A percentile compares a stretch with the other conserved stretches of the same genome.
These are phyloP conservation scores for Rhinocladiella similis DNA, from an alignment of 2,329 filamentous ascomycete species.

Conservation along the genomic window DNA sequence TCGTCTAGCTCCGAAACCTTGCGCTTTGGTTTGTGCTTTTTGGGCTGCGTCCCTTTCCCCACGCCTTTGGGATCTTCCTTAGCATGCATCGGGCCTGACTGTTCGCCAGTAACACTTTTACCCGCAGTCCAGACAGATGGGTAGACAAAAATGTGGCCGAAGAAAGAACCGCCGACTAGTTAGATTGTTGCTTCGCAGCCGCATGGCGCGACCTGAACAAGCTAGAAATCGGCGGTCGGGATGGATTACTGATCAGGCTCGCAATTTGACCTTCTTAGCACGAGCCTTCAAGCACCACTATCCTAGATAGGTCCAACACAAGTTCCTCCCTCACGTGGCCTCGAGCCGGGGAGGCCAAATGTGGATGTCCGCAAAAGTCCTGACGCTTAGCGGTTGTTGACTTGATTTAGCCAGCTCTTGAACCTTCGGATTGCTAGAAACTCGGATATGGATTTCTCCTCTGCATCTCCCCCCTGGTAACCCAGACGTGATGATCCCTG, in stretches of 20 bases:
- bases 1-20: constrained; percentile 5
- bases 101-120: not conserved
- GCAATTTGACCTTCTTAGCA: too few relatives aligned
- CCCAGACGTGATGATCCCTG: too few relatives aligned
- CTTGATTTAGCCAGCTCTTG: too few relatives aligned
- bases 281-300: not conserved
- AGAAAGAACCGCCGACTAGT: not conserved
- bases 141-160: not conserved
- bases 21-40: constrained; percentile 1
- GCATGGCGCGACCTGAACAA: not conserved
- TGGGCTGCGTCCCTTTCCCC: not conserved
- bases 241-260: not conserved
- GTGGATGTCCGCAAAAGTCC: too few relatives aligned
- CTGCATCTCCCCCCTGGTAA: too few relatives aligned
- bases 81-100: constrained; percentile 1
- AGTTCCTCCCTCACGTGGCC: not conserved
- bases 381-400: too few relatives aligned
- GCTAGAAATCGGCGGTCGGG: not conserved
- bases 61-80: not conserved
- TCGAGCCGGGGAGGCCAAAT: too few relatives aligned
- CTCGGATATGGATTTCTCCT: too few relatives aligned
- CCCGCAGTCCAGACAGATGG: not conserved
- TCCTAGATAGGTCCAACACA: not conserved
- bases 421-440: too few relatives aligned
- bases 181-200: not conserved